Percentiles rank a stretch among this genome's conserved stretches.
Conservation (phyloP, 306 rosid species). For the Pachyrhizus erosus region DNA sequence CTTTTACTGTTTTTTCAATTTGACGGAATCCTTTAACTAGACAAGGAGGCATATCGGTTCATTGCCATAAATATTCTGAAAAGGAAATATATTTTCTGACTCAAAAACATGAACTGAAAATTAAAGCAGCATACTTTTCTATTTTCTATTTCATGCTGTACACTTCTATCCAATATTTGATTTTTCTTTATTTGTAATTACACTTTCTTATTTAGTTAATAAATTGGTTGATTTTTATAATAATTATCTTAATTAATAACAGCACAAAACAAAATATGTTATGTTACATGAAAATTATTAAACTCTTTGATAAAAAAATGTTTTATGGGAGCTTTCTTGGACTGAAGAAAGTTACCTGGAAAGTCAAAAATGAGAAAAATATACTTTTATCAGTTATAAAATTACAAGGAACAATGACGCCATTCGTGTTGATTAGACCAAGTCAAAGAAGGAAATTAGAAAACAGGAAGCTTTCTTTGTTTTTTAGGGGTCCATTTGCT, state of each 20-base stretch:
- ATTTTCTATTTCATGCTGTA: neutral
- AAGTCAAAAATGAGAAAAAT: neutral
- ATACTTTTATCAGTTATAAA: neutral
- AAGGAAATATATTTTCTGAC: neutral
- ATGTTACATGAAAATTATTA: too few species aligned
- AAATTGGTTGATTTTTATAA: neutral
- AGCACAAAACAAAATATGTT: too few species aligned
- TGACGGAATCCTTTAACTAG: neutral
- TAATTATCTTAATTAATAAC: neutral
- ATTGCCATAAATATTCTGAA: neutral
- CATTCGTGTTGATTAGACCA: neutral
- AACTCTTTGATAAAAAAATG: too few species aligned
- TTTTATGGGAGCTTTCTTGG: too few species aligned
- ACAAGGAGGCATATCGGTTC: neutral
- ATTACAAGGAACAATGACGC: neutral
- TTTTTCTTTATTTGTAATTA: neutral
- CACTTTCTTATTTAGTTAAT: too few species aligned
- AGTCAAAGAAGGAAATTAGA: slow-evolving; percentile 25
- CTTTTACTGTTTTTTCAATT: slow-evolving; percentile 10
- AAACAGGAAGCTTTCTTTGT: neutral
- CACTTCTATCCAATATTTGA: neutral
- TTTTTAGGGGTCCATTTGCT: neutral
- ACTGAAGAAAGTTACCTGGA: neutral
- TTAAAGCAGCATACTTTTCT: neutral
- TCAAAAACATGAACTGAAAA: neutral